phyloP scores from a whole-genome alignment of 495 filamentous ascomycete genomes.

The Penicillium robsamsonii region DNA sequence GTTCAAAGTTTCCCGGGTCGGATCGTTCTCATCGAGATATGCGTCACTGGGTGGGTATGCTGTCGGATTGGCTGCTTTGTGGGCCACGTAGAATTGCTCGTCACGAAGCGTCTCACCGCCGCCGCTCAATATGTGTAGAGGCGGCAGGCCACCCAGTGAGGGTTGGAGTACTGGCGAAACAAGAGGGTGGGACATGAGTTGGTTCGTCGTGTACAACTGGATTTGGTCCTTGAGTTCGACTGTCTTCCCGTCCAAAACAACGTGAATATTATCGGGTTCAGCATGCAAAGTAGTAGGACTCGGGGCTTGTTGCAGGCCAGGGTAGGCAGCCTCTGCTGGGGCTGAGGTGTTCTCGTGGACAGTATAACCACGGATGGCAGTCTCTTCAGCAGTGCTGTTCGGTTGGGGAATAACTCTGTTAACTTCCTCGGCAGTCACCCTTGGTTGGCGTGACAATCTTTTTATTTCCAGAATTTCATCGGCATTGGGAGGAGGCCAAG shows the following conservation, averaged over 20 bases:
- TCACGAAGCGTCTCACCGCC: conserved; percentile 87
- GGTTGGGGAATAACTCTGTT: conserved; percentile 15
- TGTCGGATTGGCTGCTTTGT: conserved; percentile 82
- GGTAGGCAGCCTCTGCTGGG: conserved; percentile 30
- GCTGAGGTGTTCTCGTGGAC: conserved; percentile 28
- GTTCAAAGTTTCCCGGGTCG: conserved; percentile 50
- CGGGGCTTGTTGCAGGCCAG: conserved; percentile 32
- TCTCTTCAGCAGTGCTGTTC: conserved; percentile 29
- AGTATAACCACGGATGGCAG: conserved; percentile 43
- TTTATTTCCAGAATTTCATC: conserved; percentile 59
- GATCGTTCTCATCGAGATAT: conserved; percentile 62
- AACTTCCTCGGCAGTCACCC: conserved; percentile 28
- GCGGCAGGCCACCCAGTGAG: conserved; percentile 83
- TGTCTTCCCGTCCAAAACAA: conserved; percentile 67
- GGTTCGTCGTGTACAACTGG: conserved; percentile 90
- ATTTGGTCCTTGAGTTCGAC: conserved; percentile 87
- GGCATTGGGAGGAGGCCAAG: conserved; percentile 88
- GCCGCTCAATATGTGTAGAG: conserved; percentile 79
- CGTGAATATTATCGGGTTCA: conserved; percentile 47
- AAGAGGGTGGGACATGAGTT: conserved; percentile 78
- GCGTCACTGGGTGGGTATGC: conserved; percentile 67
- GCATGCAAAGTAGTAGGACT: conserved; percentile 26
- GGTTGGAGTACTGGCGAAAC: conserved; percentile 86
- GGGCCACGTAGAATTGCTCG: conserved; percentile 92
- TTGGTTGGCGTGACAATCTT: conserved; percentile 34